Evolutionary conservation across 306 rosid genomes (phyloP).

Genomic region (Carpinus fangiana): DNA sequence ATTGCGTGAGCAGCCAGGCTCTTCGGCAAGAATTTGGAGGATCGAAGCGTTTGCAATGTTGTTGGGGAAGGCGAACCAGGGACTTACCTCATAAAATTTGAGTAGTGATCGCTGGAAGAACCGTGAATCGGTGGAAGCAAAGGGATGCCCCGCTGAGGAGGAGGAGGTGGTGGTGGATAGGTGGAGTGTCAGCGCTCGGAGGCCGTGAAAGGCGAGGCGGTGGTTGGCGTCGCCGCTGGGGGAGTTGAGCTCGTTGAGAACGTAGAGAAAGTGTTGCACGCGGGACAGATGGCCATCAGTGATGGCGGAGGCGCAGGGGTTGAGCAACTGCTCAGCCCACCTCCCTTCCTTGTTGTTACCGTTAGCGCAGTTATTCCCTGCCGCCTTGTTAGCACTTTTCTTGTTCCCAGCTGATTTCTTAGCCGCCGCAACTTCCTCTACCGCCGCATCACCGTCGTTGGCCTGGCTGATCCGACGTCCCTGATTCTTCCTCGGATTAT

Average conservation of each 20-base stretch:
- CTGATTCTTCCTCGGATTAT: conserved; percentile 41
- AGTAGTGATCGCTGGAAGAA: conserved; percentile 70
- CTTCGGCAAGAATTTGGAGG: conserved; percentile 70
- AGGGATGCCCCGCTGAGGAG: conserved; percentile 43
- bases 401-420: conserved; percentile 56
- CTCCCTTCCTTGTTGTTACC: conserved; percentile 80
- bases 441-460: conserved; percentile 36
- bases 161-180: conserved; percentile 42
- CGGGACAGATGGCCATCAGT: conserved; percentile 52
- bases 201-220: conserved; percentile 74
- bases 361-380: conserved; percentile 55
- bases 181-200: conserved; percentile 57
- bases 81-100: conserved; percentile 85
- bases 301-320: conserved; percentile 81
- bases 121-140: conserved; percentile 62
- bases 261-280: conserved; percentile 79
- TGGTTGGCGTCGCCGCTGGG: conserved; percentile 81
- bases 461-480: conserved; percentile 30
- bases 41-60: conserved; percentile 80
- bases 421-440: conserved; percentile 30
- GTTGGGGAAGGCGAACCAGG: conserved; percentile 90
- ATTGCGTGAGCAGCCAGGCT: conserved; percentile 29
- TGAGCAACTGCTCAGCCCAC: conserved; percentile 94
- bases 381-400: conserved; percentile 48
- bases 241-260: conserved; percentile 84